Evolutionary conservation across 148 eudicot species (phyloP).

Genomic region (Cornus florida): DNA sequence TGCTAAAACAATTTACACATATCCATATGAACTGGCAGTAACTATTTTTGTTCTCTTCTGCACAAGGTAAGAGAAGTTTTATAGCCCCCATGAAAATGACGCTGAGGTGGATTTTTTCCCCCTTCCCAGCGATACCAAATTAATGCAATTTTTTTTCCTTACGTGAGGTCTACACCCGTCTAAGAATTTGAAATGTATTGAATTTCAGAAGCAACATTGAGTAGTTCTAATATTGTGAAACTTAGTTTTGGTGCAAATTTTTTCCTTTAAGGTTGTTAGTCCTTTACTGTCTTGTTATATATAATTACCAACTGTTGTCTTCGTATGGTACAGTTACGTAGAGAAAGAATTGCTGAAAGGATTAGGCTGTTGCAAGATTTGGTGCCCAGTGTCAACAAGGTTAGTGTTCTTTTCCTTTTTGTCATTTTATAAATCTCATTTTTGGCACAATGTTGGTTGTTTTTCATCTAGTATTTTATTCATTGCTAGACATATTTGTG

Average conservation of each 20-base stretch:
- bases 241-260: not conserved
- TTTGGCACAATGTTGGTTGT: not conserved
- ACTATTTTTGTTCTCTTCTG: not conserved
- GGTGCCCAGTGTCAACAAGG: constrained; percentile 81
- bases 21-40: not conserved
- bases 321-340: constrained; percentile 46
- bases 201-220: not conserved
- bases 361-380: constrained; percentile 71
- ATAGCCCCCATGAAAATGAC: not conserved
- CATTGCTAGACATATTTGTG: not conserved
- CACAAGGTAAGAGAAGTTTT: not conserved
- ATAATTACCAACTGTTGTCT: not conserved
- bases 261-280: not conserved
- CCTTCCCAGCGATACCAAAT: not conserved
- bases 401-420: constrained; percentile 16
- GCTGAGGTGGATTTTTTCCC: not conserved
- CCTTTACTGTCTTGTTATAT: not conserved
- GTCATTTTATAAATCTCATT: not conserved
- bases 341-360: constrained; percentile 74
- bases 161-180: not conserved
- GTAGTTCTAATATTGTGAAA: not conserved
- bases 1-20: not conserved
- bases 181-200: not conserved
- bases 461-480: not conserved
- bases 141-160: not conserved